Evolutionary conservation across 2,329 filamentous ascomycete species (phyloP).

Genomic region (Cryphonectria japonica): DNA sequence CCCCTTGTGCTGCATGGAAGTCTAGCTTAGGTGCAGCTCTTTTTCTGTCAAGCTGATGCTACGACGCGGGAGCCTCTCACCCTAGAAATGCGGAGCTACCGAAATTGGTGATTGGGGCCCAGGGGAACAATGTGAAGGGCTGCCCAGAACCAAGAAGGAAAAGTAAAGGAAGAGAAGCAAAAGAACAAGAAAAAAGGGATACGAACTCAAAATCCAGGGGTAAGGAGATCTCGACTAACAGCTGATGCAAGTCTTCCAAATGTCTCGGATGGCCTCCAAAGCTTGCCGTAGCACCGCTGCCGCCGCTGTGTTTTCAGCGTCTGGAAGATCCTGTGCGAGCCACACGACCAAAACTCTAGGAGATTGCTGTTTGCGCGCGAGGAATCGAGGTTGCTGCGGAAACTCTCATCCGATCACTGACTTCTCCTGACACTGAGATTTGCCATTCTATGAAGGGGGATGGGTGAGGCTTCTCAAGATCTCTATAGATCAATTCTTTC

Average conservation of each 20-base stretch:
- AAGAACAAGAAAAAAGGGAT: neutral
- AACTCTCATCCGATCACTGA: neutral
- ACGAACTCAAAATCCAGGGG: neutral
- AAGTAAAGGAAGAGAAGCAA: too few relatives aligned
- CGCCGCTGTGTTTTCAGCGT: neutral
- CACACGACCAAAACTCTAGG: neutral
- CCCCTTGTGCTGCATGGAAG: neutral
- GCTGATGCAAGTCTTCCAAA: neutral
- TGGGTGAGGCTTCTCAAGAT: neutral
- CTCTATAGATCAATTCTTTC: neutral
- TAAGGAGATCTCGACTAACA: neutral
- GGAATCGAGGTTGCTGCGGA: neutral
- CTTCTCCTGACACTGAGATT: neutral
- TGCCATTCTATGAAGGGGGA: neutral
- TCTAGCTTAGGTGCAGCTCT: neutral
- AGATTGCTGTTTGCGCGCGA: neutral
- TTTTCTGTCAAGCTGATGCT: neutral
- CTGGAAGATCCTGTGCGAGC: neutral
- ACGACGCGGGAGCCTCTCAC: conserved; percentile 16
- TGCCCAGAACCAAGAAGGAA: neutral
- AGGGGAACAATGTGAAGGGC: neutral
- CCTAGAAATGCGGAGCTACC: conserved; percentile 15
- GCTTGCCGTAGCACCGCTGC: neutral
- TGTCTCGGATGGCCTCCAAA: neutral
- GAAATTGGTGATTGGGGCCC: neutral